These are phyloP conservation scores for Boletus subcaerulescens DNA, from an alignment of 768 basidiomycete species.

Conservation along the genomic window DNA sequence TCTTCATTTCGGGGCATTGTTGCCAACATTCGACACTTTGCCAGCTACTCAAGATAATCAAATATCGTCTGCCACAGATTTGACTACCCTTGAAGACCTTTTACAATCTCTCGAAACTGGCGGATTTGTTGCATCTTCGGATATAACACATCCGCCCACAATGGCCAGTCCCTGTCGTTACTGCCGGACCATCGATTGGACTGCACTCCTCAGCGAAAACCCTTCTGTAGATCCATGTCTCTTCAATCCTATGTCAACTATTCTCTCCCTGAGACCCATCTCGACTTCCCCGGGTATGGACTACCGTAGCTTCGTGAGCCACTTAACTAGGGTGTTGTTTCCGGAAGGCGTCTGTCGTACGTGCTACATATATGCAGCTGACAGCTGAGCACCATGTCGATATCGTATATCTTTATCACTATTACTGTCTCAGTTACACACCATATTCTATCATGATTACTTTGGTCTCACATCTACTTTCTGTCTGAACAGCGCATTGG, in stretches of 20 bases:
- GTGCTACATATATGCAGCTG: background rate
- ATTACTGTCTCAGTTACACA: too few species aligned
- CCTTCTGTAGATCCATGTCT: background rate
- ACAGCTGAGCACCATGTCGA: background rate
- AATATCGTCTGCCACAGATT: background rate
- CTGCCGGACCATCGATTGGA: conserved; percentile 10
- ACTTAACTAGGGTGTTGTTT: background rate
- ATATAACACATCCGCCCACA: background rate
- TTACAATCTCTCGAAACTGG: conserved; percentile 2
- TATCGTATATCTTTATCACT: background rate
- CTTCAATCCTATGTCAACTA: background rate
- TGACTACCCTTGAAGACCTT: conserved; percentile 2
- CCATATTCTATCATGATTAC: too few species aligned
- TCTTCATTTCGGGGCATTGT: background rate
- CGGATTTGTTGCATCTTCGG: background rate
- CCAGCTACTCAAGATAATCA: background rate
- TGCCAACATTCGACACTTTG: background rate
- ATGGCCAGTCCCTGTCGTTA: background rate
- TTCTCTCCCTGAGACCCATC: conserved; percentile 2
- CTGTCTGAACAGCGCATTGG: too few species aligned
- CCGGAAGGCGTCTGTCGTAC: background rate
- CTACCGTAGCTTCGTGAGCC: background rate
- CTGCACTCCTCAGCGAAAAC: conserved; percentile 1
- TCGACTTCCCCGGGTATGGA: conserved; percentile 4
- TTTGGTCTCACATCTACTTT: too few species aligned